Base-by-base conservation (phyloP, 805 yeast species). In the Ogataea nitratoaversa region DNA sequence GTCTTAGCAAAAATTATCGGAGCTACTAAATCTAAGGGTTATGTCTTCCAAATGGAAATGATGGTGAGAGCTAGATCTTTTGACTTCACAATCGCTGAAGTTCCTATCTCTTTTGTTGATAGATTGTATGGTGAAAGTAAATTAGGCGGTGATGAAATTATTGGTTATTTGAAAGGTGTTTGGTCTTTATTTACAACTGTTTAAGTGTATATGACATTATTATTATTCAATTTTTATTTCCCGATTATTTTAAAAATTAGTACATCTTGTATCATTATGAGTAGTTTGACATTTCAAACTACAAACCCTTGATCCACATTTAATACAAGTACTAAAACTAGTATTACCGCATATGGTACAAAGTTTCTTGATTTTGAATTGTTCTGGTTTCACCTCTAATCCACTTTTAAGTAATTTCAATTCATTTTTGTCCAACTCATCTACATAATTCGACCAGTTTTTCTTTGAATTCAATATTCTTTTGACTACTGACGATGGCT, bases 31-130 rank as follows among this genome's bases (percentile, higher is more conserved):
- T 78, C 85, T 28, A 83, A 84, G 65, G 91, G 91, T 37, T 83
- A 84, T 53, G 91, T 84, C 31, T 83, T 83, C 76, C 91, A 83
- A 66, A 83, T 83, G 91, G 91, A 83, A 65, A 82, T 83, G 89
- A 81, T 83, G 78, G 91, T 83, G 19, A 76, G 91, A 50, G 91
- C 91, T 30, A 73, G 85, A 57, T 69, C 81, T n/a, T 65, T 80
- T 59, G 82, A 82, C n/a, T 80, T 73, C 65, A 70, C 76, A 14
- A 81, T 83, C 50, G 90, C 84, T 23, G 91, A 83, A 60, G 89
- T 82, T 24, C 90, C 90, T 36, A 83, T 83, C 51, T 74, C 79
- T 46, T 83, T 84, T 54, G 91, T 83, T 30, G 91, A 83, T 63
- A 73, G 91, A 61, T 68, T 83, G 44, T 83, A 83, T 53, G 91